Percentiles rank a stretch among this genome's conserved stretches.
These are phyloP conservation scores for Priceomyces fermenticarens DNA, from an alignment of 805 yeast species.

Conservation along the genomic window DNA sequence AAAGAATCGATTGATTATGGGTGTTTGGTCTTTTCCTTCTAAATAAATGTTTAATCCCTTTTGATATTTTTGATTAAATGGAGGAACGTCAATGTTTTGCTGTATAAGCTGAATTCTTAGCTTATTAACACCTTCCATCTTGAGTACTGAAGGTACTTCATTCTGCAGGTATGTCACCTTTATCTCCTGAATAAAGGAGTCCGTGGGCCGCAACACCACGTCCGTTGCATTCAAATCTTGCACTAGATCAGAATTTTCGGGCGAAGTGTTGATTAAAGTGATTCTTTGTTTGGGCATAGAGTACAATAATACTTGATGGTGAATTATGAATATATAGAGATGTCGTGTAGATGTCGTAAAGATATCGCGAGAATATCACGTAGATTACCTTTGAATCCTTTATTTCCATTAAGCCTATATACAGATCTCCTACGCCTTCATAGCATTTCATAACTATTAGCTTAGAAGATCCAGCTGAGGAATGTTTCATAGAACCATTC, in stretches of 20 bases:
- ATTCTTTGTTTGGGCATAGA: slow-evolving; percentile 27
- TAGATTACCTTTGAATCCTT: too few species aligned
- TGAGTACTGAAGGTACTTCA: slow-evolving; percentile 2
- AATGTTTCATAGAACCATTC: slow-evolving; percentile 49
- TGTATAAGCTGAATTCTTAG: slow-evolving; percentile 20
- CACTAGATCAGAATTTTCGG: slow-evolving; percentile 22
- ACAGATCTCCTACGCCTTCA: too few species aligned
- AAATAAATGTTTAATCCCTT: slow-evolving; percentile 27
- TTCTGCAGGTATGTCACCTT: slow-evolving; percentile 10
- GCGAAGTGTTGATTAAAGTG: slow-evolving; percentile 26
- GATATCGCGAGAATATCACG: background rate
- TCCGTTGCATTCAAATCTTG: slow-evolving; percentile 10
- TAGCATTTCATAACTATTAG: too few species aligned
- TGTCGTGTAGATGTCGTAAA: background rate
- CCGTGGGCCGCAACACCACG: slow-evolving; percentile 8
- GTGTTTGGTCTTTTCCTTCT: too few species aligned
- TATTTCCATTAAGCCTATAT: too few species aligned
- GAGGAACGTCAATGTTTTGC: slow-evolving; percentile 7
- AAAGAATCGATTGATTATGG: slow-evolving; percentile 12
- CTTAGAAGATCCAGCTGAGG: slow-evolving; percentile 48
- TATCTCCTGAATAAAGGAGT: slow-evolving; percentile 13
- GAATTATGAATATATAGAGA: background rate
- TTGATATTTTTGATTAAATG: slow-evolving; percentile 25
- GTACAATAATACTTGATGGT: background rate
- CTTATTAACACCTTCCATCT: slow-evolving; percentile 10